A percentile compares a stretch with the other conserved stretches of the same genome.
Evolutionary conservation across 345 rosid species (phyloP).

Genomic region (Diplotaxis tenuifolia): DNA sequence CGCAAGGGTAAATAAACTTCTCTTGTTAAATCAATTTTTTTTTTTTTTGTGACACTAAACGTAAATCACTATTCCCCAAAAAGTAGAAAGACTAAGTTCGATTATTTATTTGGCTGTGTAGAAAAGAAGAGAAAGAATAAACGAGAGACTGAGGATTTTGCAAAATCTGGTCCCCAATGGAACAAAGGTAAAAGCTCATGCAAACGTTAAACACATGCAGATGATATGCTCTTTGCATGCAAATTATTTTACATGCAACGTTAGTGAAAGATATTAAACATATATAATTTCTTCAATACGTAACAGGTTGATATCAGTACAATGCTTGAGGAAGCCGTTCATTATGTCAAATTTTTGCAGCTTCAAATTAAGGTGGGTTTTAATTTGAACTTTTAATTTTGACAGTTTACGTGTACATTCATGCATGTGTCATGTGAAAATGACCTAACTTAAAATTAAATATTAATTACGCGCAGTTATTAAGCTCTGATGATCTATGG

Average conservation of each 20-base stretch:
- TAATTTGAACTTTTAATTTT: too few species aligned
- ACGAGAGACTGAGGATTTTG: slow-evolving; percentile 70
- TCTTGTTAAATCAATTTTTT: neutral
- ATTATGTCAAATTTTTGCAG: slow-evolving; percentile 80
- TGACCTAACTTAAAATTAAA: neutral
- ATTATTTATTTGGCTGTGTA: slow-evolving; percentile 32
- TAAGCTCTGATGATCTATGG: slow-evolving; percentile 90
- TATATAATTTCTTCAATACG: slow-evolving; percentile 6
- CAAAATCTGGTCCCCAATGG: slow-evolving; percentile 90
- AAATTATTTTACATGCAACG: neutral
- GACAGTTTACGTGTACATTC: neutral
- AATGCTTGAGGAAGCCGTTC: slow-evolving; percentile 95
- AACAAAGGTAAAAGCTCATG: slow-evolving; percentile 57
- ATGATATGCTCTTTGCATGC: neutral
- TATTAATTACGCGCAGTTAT: slow-evolving; percentile 44
- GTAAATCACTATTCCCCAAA: neutral
- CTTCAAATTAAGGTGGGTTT: slow-evolving; percentile 72
- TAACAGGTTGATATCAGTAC: slow-evolving; percentile 86
- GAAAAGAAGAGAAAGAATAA: slow-evolving; percentile 90
- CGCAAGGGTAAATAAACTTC: slow-evolving; percentile 55
- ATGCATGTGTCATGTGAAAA: neutral
- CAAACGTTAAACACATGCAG: neutral
- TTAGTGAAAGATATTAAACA: neutral
- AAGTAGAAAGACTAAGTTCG: neutral
- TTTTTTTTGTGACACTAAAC: neutral